Evolutionary conservation across 768 basidiomycete species (phyloP).

Genomic region (Xerocomellus amylosporus): DNA sequence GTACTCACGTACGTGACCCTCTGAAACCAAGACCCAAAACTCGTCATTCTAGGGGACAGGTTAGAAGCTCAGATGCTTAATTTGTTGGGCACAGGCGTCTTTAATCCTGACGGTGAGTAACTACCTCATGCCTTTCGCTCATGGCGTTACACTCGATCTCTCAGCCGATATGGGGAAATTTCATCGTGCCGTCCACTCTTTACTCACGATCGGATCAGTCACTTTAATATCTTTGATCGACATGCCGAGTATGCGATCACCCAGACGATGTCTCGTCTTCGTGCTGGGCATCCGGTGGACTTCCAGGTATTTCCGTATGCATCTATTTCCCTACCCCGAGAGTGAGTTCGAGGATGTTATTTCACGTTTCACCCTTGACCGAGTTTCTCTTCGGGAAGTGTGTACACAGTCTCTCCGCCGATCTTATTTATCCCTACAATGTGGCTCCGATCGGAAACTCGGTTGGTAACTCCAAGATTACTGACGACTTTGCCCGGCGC

Average conservation of each 20-base stretch:
- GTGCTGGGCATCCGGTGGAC: slow-evolving; percentile 52
- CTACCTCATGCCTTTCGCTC: neutral
- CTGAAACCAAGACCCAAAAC: too few relatives aligned
- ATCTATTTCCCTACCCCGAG: neutral
- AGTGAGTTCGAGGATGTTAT: slow-evolving; percentile 45
- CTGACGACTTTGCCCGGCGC: slow-evolving; percentile 47
- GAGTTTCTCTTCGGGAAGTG: slow-evolving; percentile 64
- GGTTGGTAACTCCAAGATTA: slow-evolving; percentile 26
- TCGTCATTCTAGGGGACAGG: slow-evolving; percentile 19
- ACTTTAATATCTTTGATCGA: slow-evolving; percentile 60
- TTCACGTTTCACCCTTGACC: slow-evolving; percentile 63
- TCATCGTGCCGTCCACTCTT: slow-evolving; percentile 65
- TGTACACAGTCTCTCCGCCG: slow-evolving; percentile 47
- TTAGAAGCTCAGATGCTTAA: slow-evolving; percentile 44
- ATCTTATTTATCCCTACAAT: slow-evolving; percentile 52
- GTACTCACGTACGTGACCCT: too few relatives aligned
- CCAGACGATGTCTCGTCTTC: slow-evolving; percentile 47
- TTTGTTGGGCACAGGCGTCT: slow-evolving; percentile 62
- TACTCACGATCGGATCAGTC: slow-evolving; percentile 53
- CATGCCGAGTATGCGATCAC: slow-evolving; percentile 45
- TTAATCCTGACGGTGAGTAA: slow-evolving; percentile 60
- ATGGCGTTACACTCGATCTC: slow-evolving; percentile 10
- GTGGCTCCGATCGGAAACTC: slow-evolving; percentile 19
- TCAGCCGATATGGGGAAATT: slow-evolving; percentile 54
- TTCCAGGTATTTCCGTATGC: slow-evolving; percentile 43